Evolutionary conservation across 1,139 yeast species (phyloP), one percentile per base, ranked within the genome.

Genomic region (Pichia norvegensis): DNA sequence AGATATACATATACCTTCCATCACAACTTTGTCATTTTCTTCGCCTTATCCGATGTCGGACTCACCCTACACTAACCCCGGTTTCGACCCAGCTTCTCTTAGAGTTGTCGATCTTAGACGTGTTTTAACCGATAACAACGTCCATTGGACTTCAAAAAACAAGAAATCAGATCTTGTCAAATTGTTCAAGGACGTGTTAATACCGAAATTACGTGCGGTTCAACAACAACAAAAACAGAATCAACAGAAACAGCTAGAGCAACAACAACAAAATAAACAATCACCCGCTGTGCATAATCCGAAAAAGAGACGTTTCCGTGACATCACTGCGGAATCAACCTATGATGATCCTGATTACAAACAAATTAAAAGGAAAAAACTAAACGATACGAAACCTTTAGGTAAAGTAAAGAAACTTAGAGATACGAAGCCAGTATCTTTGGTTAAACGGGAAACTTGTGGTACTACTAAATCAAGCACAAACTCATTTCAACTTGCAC

Each of bases 71-170:
- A 31, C 35, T 16, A 2, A 9, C 4, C 41, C 50, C 33, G 55
- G 45, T 1, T 55, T 55, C 33, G 52, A 55, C 36, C 53, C 57
- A 11, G 23, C 29, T n/a, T 14, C 47, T 4, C 45, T 59, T 10
- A 47, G 59, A 29, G 62, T 60, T 21, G 55, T 52, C 7, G 63
- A 57, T 40, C 43, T 60, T 31, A 54, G 51, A 33, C 40, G 49
- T 16, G 37, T 56, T 4, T 40, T 60, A 4, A 42, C 43, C 2
- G 44, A 47, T 7, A 48, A 56, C 36, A 45, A 47, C 13, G 41
- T 59, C 11, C 33, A 36, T 2, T 47, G 52, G 44, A 42, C 56
- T 3, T 42, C 56, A 8, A 51, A 47, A 17, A 48, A 51, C 13
- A 50, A 53, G 22, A 59, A 59, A 39, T 49, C 54, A 1, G 51